Evolutionary conservation across 2,329 filamentous ascomycete genomes (phyloP).

Genomic region (Talaromyces sp.): DNA sequence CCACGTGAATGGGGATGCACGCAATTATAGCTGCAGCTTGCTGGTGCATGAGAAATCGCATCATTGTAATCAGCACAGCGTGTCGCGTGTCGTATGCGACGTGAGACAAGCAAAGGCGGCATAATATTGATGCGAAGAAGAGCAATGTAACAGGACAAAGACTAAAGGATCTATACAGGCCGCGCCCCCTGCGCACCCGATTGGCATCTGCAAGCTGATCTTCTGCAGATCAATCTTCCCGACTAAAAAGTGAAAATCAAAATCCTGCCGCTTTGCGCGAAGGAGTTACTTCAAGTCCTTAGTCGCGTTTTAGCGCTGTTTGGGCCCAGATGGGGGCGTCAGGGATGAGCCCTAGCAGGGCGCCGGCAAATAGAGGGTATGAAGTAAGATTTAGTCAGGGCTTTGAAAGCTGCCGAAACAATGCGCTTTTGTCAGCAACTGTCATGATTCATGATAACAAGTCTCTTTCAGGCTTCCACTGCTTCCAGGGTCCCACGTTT

Average conservation of each 20-base stretch:
- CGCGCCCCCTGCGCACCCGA: background rate
- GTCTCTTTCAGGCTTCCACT: no score
- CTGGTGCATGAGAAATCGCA: background rate
- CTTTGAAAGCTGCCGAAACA: background rate
- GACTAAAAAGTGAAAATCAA: no score
- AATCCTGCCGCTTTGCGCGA: background rate
- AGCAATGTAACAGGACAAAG: background rate
- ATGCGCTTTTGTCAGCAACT: background rate
- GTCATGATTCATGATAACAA: background rate
- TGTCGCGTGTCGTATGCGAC: background rate
- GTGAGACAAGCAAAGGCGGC: background rate
- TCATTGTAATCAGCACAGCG: background rate
- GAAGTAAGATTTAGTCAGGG: background rate
- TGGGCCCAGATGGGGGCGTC: background rate
- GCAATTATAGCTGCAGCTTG: background rate
- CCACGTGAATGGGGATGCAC: background rate
- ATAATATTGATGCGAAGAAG: background rate
- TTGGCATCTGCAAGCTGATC: background rate
- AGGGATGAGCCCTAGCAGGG: background rate
- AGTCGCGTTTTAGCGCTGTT: background rate
- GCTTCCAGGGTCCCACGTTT: no score
- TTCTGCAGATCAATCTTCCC: background rate
- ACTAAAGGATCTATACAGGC: background rate
- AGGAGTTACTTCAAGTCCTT: background rate
- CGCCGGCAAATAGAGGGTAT: background rate